phyloP scores from a whole-genome alignment of 2,329 filamentous ascomycete genomes.

The Herpotrichia juniperi region DNA sequence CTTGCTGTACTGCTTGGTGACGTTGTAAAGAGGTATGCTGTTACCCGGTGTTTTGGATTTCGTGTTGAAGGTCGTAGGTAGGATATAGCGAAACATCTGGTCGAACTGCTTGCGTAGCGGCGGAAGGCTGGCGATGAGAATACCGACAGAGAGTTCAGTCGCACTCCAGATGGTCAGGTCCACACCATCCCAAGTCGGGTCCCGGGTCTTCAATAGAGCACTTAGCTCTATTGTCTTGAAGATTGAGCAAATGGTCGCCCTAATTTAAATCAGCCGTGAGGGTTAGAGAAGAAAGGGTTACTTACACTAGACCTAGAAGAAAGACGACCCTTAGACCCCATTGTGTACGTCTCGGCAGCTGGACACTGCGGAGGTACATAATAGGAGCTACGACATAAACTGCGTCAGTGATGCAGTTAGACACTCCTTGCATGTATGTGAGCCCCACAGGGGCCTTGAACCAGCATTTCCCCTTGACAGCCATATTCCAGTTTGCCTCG shows the following conservation, averaged over 20 bases:
- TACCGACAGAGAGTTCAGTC: conserved; percentile 30
- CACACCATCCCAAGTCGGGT: conserved; percentile 32
- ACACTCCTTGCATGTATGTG: conserved; percentile 29
- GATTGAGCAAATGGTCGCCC: conserved; percentile 29
- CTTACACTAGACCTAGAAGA: conserved; percentile 30
- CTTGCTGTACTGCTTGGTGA: conserved; percentile 16
- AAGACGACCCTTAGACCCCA: conserved; percentile 35
- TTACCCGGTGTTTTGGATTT: conserved; percentile 13
- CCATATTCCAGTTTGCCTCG: conserved; percentile 35
- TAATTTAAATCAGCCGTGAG: conserved; percentile 4
- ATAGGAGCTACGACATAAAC: conserved; percentile 34
- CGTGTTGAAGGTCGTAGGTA: conserved; percentile 19
- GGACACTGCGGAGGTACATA: conserved; percentile 30
- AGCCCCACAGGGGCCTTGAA: conserved; percentile 19
- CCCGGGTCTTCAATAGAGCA: conserved; percentile 22
- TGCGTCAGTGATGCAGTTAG: conserved; percentile 34
- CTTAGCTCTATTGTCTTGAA: conserved; percentile 35
- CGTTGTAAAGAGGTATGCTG: conserved; percentile 25
- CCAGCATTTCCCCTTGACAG: conserved; percentile 27
- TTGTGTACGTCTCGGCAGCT: conserved; percentile 30
- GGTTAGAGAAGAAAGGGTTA: neutral
- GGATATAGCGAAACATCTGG: conserved; percentile 18
- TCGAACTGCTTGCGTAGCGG: conserved; percentile 36
- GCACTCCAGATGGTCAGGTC: conserved; percentile 30
- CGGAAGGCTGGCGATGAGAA: conserved; percentile 29